A percentile compares a stretch with the other conserved stretches of the same genome.
These are phyloP conservation scores for Entonaema liquescens DNA, from an alignment of 495 filamentous ascomycete genomes.

Conservation along the genomic window DNA sequence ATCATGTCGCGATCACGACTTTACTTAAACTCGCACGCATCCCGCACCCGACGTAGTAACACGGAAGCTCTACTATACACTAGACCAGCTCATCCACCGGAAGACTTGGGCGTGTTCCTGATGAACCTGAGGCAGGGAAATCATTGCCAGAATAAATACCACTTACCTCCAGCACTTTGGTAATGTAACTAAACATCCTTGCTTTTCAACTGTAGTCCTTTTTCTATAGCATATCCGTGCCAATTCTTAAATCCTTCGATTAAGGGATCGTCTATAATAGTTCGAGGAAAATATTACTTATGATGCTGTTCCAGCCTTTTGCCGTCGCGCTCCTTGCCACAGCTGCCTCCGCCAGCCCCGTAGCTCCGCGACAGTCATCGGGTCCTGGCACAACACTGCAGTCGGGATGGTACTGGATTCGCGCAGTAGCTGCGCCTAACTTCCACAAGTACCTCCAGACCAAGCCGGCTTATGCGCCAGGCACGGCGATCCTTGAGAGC, in stretches of 20 bases:
- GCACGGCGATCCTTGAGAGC: slow-evolving; percentile 60
- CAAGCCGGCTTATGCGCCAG: slow-evolving; percentile 55
- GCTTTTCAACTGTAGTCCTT: background rate
- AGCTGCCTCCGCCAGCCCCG: slow-evolving; percentile 1
- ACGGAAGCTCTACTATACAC: slow-evolving; percentile 6
- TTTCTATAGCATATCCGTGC: background rate
- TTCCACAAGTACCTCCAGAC: slow-evolving; percentile 72
- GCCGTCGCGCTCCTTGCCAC: slow-evolving; percentile 7
- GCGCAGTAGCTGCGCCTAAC: slow-evolving; percentile 66
- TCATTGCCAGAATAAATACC: slow-evolving; percentile 23
- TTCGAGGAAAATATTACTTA: background rate
- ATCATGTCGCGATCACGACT: slow-evolving; percentile 10
- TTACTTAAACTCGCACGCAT: background rate
- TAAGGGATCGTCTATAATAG: background rate
- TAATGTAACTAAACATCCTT: slow-evolving; percentile 24
- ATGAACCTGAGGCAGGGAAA: background rate
- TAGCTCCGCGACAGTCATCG: slow-evolving; percentile 21
- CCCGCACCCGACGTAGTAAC: slow-evolving; percentile 12
- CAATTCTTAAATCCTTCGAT: background rate
- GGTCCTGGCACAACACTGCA: slow-evolving; percentile 52
- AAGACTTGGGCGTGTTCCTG: background rate
- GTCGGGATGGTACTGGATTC: slow-evolving; percentile 67
- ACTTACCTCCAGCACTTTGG: slow-evolving; percentile 4
- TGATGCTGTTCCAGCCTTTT: slow-evolving; percentile 21
- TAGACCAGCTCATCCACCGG: slow-evolving; percentile 14